Percentiles rank a stretch among this genome's conserved stretches.
Evolutionary conservation across 148 eudicot species (phyloP).

Genomic region (Vaccinium darrowii): DNA sequence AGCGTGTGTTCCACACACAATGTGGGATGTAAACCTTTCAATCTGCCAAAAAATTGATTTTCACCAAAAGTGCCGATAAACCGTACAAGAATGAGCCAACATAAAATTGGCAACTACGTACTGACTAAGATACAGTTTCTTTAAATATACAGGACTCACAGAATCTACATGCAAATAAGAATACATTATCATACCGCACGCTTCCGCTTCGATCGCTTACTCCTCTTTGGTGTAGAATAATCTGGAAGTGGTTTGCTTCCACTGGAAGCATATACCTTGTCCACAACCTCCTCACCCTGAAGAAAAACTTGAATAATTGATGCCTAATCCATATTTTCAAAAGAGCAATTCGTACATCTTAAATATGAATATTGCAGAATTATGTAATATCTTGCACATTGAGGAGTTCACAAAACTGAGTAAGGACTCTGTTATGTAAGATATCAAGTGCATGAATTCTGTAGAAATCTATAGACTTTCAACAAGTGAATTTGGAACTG

Average conservation of each 20-base stretch:
- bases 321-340: neutral
- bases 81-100: slow-evolving; percentile 28
- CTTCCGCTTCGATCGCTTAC: slow-evolving; percentile 93
- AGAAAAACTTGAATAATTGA: slow-evolving; percentile 13
- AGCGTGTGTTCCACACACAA: neutral
- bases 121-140: slow-evolving; percentile 34
- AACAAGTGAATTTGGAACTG: neutral
- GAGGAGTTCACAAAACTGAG: neutral
- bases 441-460: neutral
- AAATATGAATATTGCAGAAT: neutral
- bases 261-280: slow-evolving; percentile 69
- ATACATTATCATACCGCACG: slow-evolving; percentile 61
- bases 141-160: slow-evolving; percentile 38
- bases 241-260: slow-evolving; percentile 59
- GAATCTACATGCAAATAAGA: slow-evolving; percentile 39
- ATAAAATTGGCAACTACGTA: slow-evolving; percentile 43
- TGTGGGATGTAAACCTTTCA: neutral
- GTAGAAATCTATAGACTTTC: neutral
- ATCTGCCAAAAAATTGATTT: slow-evolving; percentile 11
- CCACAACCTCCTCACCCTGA: slow-evolving; percentile 53
- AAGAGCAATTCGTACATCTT: neutral
- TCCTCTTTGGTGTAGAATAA: slow-evolving; percentile 66
- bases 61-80: slow-evolving; percentile 5
- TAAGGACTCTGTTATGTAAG: neutral
- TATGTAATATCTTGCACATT: neutral